Evolutionary conservation across 768 basidiomycete species (phyloP).

Genomic region (Mycena maculata): DNA sequence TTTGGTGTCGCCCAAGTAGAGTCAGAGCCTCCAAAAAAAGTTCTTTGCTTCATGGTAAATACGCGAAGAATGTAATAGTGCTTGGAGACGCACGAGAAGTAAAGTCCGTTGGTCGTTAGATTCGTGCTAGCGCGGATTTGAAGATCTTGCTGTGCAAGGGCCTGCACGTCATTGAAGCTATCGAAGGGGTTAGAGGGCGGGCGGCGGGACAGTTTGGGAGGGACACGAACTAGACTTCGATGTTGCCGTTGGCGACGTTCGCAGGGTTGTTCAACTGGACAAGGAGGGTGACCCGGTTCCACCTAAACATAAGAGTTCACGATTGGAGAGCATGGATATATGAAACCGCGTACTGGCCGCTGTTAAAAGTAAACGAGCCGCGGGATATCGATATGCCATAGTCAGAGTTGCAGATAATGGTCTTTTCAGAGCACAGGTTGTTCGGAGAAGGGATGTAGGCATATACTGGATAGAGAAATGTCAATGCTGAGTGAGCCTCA

Average conservation of each 20-base stretch:
- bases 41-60: constrained; percentile 53
- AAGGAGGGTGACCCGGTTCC: constrained; percentile 78
- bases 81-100: constrained; percentile 72
- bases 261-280: constrained; percentile 82
- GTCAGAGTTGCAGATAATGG: constrained; percentile 75
- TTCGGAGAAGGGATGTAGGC: constrained; percentile 80
- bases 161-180: constrained; percentile 78
- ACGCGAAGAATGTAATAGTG: constrained; percentile 1
- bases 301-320: constrained; percentile 51
- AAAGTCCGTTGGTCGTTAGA: constrained; percentile 74
- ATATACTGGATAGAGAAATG: constrained; percentile 65
- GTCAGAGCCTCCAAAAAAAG: constrained; percentile 87
- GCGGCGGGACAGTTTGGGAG: background rate
- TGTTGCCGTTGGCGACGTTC: constrained; percentile 77
- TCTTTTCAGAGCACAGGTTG: constrained; percentile 63
- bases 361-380: constrained; percentile 70
- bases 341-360: constrained; percentile 65
- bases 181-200: background rate
- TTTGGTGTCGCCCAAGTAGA: constrained; percentile 76
- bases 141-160: constrained; percentile 68
- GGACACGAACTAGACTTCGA: constrained; percentile 71
- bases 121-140: constrained; percentile 68
- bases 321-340: constrained; percentile 18
- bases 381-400: constrained; percentile 83
- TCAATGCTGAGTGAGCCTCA: no score